Conservation (phyloP, 768 basidiomycete species). For the Termitomyces sp. region DNA sequence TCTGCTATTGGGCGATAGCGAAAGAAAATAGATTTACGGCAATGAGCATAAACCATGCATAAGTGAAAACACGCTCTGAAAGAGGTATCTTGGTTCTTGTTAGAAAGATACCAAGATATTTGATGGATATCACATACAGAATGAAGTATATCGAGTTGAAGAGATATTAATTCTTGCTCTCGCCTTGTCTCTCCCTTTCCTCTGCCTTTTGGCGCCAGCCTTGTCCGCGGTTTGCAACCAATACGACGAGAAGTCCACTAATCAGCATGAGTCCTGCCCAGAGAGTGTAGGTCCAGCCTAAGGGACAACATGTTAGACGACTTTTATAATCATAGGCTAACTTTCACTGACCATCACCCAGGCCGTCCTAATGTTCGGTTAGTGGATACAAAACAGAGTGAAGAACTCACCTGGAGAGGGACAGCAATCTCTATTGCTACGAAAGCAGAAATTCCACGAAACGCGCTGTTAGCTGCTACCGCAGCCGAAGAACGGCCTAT, state of each 20-base stretch:
- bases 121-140: background rate
- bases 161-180: background rate
- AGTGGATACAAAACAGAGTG: background rate
- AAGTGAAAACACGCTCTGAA: background rate
- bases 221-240: conserved; percentile 54
- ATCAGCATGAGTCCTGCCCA: conserved; percentile 45
- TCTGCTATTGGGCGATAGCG: background rate
- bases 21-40: background rate
- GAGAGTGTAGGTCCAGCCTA: conserved; percentile 67
- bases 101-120: background rate
- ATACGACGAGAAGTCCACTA: conserved; percentile 46
- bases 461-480: conserved; percentile 70
- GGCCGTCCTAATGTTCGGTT: conserved; percentile 35
- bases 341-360: conserved; percentile 62
- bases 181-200: conserved; percentile 25
- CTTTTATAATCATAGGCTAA: background rate
- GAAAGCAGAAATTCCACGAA: conserved; percentile 66
- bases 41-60: background rate
- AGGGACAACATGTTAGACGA: background rate
- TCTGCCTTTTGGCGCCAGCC: conserved; percentile 52
- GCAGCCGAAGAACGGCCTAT: conserved; percentile 72
- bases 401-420: conserved; percentile 52
- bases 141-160: background rate
- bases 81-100: background rate
- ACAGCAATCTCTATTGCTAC: conserved; percentile 69